Conservation (phyloP, 768 basidiomycete species). For the Panaeolus papilionaceus region DNA sequence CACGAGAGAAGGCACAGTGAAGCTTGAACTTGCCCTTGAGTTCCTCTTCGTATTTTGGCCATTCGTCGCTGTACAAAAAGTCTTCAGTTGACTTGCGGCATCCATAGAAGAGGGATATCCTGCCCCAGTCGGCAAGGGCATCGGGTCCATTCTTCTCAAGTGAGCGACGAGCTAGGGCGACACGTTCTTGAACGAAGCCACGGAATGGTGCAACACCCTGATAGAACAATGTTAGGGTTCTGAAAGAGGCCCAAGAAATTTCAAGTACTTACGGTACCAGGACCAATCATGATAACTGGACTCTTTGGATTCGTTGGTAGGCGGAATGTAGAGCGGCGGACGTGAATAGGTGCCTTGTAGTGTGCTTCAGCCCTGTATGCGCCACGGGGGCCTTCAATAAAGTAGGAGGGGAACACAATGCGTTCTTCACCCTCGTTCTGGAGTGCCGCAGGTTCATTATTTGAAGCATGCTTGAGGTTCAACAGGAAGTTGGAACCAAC, state of each 20-base stretch:
- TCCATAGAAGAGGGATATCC: slow-evolving; percentile 94
- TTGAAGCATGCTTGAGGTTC: slow-evolving; percentile 83
- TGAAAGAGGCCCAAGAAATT: slow-evolving; percentile 6
- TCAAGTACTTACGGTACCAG: slow-evolving; percentile 82
- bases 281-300: slow-evolving; percentile 98
- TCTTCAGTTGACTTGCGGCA: slow-evolving; percentile 90
- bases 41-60: slow-evolving; percentile 86
- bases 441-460: slow-evolving; percentile 59
- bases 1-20: slow-evolving; percentile 90
- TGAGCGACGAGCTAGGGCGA: slow-evolving; percentile 93
- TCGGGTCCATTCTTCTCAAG: slow-evolving; percentile 95
- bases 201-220: slow-evolving; percentile 99
- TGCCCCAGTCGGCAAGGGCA: slow-evolving; percentile 95
- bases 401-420: slow-evolving; percentile 69
- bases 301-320: slow-evolving; percentile 98
- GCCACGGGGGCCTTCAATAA: slow-evolving; percentile 90
- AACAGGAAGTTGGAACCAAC: slow-evolving; percentile 95
- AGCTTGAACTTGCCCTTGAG: slow-evolving; percentile 92
- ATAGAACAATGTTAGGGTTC: slow-evolving; percentile 20
- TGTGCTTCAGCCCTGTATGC: slow-evolving; percentile 73
- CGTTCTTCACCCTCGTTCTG: slow-evolving; percentile 43
- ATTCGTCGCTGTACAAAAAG: slow-evolving; percentile 95
- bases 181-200: slow-evolving; percentile 97
- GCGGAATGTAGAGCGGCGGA: slow-evolving; percentile 95
- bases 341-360: slow-evolving; percentile 92